Conservation (phyloP, 352 stramenopile genomes). For the Aphanomyces euteiches region DNA sequence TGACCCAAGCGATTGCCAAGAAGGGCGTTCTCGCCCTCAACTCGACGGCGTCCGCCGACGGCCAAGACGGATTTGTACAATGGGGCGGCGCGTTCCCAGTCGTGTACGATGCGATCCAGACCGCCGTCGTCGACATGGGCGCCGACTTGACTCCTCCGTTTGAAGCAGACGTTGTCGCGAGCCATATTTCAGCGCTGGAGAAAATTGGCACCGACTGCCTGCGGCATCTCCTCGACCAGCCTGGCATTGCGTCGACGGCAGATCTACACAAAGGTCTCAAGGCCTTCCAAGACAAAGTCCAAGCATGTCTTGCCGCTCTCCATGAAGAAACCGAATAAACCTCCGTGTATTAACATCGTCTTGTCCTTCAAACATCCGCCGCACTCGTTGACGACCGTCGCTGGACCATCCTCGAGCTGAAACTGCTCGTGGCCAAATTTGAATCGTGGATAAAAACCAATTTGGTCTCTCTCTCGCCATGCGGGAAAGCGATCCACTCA, state of each 20-base stretch:
- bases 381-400: no score
- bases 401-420: not conserved
- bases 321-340: slow-evolving; percentile 6
- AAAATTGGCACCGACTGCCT: not conserved
- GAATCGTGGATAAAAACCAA: not conserved
- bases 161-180: slow-evolving; percentile 41
- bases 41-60: slow-evolving; percentile 55
- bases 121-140: slow-evolving; percentile 74
- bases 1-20: slow-evolving; percentile 74
- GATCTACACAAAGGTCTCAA: slow-evolving; percentile 15
- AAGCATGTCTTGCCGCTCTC: not conserved
- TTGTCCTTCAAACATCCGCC: no score
- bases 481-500: slow-evolving; percentile 13
- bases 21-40: slow-evolving; percentile 77
- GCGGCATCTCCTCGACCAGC: slow-evolving; percentile 10
- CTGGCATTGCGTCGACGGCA: not conserved
- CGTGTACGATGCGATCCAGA: slow-evolving; percentile 56
- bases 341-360: not conserved
- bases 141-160: slow-evolving; percentile 76
- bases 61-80: slow-evolving; percentile 53
- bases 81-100: slow-evolving; percentile 69
- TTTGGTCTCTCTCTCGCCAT: not conserved
- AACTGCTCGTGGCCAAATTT: not conserved
- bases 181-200: slow-evolving; percentile 7
- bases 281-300: slow-evolving; percentile 16